Evolutionary conservation across 768 basidiomycete genomes (phyloP).

Genomic region (Paxillus rubicundulus): DNA sequence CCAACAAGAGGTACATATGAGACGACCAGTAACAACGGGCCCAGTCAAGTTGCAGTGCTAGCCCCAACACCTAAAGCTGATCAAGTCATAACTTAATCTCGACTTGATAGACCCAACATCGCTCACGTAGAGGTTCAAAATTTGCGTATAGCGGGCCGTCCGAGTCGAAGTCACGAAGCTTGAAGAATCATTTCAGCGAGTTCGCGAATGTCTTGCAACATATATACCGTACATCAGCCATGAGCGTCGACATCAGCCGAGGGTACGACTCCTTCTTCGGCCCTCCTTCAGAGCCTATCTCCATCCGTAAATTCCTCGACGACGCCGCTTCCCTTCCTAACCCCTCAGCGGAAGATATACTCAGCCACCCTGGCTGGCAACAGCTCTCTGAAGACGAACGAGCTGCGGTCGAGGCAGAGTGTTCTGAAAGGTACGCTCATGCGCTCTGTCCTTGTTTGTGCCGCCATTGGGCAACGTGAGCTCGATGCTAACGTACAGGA

Average conservation of each 20-base stretch:
- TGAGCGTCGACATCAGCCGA: constrained; percentile 28
- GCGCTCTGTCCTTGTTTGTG: too few species aligned
- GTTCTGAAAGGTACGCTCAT: constrained; percentile 35
- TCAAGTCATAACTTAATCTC: too few species aligned
- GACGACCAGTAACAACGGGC: too few species aligned
- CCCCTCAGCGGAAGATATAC: constrained; percentile 7
- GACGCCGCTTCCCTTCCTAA: constrained; percentile 22
- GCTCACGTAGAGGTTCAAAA: too few species aligned
- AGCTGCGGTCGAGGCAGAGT: constrained; percentile 38
- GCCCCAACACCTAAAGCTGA: too few species aligned
- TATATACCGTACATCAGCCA: not conserved
- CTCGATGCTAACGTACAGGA: not conserved
- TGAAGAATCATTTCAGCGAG: too few species aligned
- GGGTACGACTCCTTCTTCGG: constrained; percentile 57
- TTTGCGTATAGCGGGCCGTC: too few species aligned
- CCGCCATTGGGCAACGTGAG: not conserved
- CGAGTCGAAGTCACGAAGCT: too few species aligned
- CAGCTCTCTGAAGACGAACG: constrained; percentile 25
- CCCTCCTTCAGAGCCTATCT: constrained; percentile 56
- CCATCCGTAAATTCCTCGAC: constrained; percentile 45
- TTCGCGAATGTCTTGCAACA: too few species aligned
- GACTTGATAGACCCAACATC: too few species aligned
- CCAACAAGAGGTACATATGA: too few species aligned
- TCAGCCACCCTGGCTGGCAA: constrained; percentile 22
- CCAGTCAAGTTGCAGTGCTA: too few species aligned